These are phyloP conservation scores for Echeveria elegans DNA, from an alignment of 164 flowering plant genomes.

Conservation along the genomic window DNA sequence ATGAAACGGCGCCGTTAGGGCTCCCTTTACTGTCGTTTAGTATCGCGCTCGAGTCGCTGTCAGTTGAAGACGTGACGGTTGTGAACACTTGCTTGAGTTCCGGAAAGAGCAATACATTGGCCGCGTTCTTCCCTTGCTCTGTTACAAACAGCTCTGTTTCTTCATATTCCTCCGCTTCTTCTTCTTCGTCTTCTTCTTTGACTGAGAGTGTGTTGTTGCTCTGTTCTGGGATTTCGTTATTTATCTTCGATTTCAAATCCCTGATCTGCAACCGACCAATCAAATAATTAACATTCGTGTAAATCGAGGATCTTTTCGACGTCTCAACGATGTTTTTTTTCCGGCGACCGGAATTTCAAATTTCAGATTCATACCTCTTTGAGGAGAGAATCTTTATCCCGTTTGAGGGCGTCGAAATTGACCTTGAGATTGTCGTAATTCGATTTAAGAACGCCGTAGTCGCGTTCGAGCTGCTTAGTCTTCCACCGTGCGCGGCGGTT, in stretches of 20 bases:
- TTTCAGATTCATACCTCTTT: slow-evolving; percentile 41
- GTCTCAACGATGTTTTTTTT: slow-evolving; percentile 6
- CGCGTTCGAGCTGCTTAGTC: slow-evolving; percentile 78
- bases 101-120: slow-evolving; percentile 14
- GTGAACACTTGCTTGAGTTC: slow-evolving; percentile 50
- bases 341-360: neutral
- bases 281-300: neutral
- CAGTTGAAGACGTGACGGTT: slow-evolving; percentile 27
- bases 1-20: slow-evolving; percentile 29
- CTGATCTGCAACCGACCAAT: slow-evolving; percentile 25
- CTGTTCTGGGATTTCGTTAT: slow-evolving; percentile 32
- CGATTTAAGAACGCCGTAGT: slow-evolving; percentile 56
- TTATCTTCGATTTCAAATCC: slow-evolving; percentile 58
- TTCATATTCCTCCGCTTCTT: too few relatives aligned
- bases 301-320: neutral
- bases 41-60: slow-evolving; percentile 90
- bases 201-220: slow-evolving; percentile 16
- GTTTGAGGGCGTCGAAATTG: slow-evolving; percentile 47
- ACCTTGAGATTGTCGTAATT: slow-evolving; percentile 49
- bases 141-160: slow-evolving; percentile 11
- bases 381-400: slow-evolving; percentile 57
- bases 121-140: neutral
- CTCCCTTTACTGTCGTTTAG: slow-evolving; percentile 50
- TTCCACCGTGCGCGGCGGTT: slow-evolving; percentile 94
- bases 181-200: slow-evolving; percentile 12